Evolutionary conservation across 2,329 filamentous ascomycete species (phyloP), one percentile per base, ranked within the genome.

Genomic region (Teratosphaeria pseudoeucalypti): DNA sequence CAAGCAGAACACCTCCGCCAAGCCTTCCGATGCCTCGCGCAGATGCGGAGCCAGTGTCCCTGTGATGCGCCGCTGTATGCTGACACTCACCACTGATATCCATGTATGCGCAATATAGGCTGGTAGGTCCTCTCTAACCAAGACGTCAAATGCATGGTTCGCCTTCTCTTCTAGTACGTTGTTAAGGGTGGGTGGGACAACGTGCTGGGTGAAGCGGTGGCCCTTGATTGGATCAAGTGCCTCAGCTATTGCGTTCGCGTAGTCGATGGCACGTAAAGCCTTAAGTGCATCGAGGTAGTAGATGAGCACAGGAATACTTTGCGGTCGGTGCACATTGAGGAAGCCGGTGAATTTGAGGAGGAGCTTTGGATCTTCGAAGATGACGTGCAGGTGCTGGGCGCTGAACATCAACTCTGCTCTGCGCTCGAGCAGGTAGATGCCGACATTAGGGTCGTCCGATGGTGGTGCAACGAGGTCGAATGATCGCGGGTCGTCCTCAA

Each of bases 1-100:
- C 58, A 91, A 72, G 68, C 87, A 91, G 65, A 90, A 91, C 0
- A 89, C 87, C 69, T 91, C 87, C 0, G 87, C 88, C 60, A 91
- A 71, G 0, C 87, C 87, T 70, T 91, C 87, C 0, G 86, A 88
- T n/a, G 86, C 81, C 53, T 88, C 84, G 52, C 82, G 79, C 27
- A 89, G 74, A 65, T 86, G 79, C 1, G 81, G 75, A 1, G 87
- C 83, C 27, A 90, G 71, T 1, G 82, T 87, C 3, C 87, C 85
- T 0, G 84, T 86, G 26, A 91, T 83, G 23, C 86, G 80, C 62
- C 83, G 79, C 63, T 84, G 82, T 43, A 91, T 85, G 29, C 86
- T 87, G 16, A 82, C 73, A 66, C 83, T 88, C n/a, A 88, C 87
- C 10, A 85, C 84, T 60, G 85, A 82, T 39, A 85, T 83, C 73